Base-by-base conservation (phyloP, 345 rosid species). In the Lumnitzera racemosa region DNA sequence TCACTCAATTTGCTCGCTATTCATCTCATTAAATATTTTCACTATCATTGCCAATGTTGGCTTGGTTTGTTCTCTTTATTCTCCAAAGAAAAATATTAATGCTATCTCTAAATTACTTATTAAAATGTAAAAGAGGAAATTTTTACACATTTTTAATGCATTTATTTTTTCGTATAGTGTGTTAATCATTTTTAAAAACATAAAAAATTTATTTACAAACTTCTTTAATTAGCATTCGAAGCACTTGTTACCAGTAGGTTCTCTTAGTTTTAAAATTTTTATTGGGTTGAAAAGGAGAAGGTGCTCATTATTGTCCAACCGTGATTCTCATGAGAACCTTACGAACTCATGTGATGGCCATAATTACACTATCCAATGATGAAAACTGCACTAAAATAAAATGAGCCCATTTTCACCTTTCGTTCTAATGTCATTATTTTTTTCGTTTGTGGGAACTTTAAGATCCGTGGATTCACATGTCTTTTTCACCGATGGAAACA, bases 311-410 rank as follows among this genome's bases (percentile, higher is more conserved):
- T 77, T 74, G 76, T 75, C 12, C 41, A 57, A 59, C 61, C 62
- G 70, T 74, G 84, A 70, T 62, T 50, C 67, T 78, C 74, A 77
- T 70, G 81, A 83, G 71, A 70, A 78, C 73, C 61, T 61, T 55
- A 67, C 65, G 78, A 75, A 76, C 20, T 61, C 83, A 78, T 79
- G 88, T 85, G 87, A 71, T 59, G 67, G 68, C 79, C 76, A 85
- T 85, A 57, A 85, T 87, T 80, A 73, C 75, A 65, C 70, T 68
- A 47, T 61, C 47, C 36, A 61, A 78, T 82, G 75, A 71, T 69
- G 81, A 69, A 66, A 70, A 70, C 59, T 60, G 65, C 60, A 57
- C 48, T 62, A 29, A 66, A 52, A 60, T 48, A 54, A 57, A 20
- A 24, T 8, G 2, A 59, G n/a, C 43, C 48, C 46, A 54, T 59